A percentile compares a stretch with the other conserved stretches of the same genome.
Evolutionary conservation across 2,329 filamentous ascomycete genomes (phyloP).

Genomic region (Pezicula rhizophila): DNA sequence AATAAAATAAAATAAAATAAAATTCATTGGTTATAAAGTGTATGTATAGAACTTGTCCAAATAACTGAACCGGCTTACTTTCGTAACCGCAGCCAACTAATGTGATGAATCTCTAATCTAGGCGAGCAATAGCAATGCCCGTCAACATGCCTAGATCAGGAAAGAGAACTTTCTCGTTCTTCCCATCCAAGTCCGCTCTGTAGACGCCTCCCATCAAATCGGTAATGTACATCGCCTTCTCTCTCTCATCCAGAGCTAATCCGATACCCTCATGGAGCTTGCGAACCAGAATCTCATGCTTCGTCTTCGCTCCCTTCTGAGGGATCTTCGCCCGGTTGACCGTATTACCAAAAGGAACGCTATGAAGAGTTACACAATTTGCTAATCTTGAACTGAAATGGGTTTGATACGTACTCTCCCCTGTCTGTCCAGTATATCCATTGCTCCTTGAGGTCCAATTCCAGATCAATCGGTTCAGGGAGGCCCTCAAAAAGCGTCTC

Average conservation of each 20-base stretch:
- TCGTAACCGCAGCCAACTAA: neutral
- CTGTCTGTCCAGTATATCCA: conserved; percentile 55
- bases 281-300: neutral
- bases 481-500: conserved; percentile 31
- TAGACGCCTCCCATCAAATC: no score
- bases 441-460: conserved; percentile 38
- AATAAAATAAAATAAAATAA: no score
- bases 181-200: no score
- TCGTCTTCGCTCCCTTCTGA: neutral
- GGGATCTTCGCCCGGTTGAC: conserved; percentile 35
- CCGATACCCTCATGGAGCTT: neutral
- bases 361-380: neutral
- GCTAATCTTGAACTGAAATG: neutral
- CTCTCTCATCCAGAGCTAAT: no score
- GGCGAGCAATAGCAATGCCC: neutral
- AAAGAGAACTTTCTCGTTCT: neutral
- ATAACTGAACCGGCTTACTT: neutral
- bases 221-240: no score
- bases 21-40: no score
- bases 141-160: neutral
- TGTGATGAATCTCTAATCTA: neutral
- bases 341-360: conserved; percentile 43
- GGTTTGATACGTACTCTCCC: conserved; percentile 34
- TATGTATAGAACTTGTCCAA: no score
- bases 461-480: conserved; percentile 51